Base-by-base conservation (phyloP, 129 eudicot genomes). In the Dittrichia graveolens region DNA sequence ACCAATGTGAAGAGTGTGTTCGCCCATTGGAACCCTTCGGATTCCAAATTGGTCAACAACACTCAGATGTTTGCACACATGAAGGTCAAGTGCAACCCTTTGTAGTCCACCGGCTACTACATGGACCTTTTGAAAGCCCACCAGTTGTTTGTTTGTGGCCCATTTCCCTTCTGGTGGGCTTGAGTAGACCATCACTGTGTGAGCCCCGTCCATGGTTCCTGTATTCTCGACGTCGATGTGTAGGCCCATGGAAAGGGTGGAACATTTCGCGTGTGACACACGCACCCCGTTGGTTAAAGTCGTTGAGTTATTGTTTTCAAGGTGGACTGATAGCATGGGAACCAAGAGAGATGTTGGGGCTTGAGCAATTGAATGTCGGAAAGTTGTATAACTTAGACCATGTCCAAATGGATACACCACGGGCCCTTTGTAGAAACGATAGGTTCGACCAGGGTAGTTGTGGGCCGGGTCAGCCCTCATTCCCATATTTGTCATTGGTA, bases 381-480 rank as follows among this genome's bases (percentile, higher is more conserved):
- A 94, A 24, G 83, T 81, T 8, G 96, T 87, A 84, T 90, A 94
- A 75, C 96, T 90, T 67, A 94, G 65, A 61, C 98, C 97, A 8
- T 67, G 87, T 16, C 98, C 98, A 42, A 85, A 90, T 37, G 96
- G 98, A 65, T 78, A 94, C 9, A 94, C 82, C 16, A 86, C 86
- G 0, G 97, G 96, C 60, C 98, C 98, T 54, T 86, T 90, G 83
- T 94, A 94, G 54, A 94, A 94, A 14, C 97, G 82, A 8, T 94
- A 94, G 42, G 96, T 94, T 65, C 98, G 92, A 41, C 97, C 98
- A 2, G 98, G 98, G 60, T 94, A 94, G 79, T 91, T 93, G 65
- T 81, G 86, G 73, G 80, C 24, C 38, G 93, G 97, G 74, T 94
- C 81, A 9, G 95, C 95, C 69, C 90, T 82, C 92, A 94, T 80